Base-by-base conservation (phyloP, 176 grass and related monocot species). In the Themeda triandra region DNA sequence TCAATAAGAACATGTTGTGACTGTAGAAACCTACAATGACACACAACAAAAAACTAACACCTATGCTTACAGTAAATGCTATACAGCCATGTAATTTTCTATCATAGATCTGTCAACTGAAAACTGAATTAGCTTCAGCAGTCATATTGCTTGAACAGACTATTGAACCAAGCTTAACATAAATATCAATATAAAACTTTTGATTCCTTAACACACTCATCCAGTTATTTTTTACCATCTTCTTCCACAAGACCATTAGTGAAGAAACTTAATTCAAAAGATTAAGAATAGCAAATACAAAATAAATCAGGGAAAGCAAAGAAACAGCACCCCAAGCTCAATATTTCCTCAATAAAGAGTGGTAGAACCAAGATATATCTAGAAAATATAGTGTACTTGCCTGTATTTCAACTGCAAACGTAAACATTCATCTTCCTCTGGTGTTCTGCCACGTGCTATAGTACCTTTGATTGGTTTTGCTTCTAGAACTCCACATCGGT, bases 381-480 rank as follows among this genome's bases (percentile, higher is more conserved):
- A 21, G 8, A 65, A 78, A 23, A 79, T 4, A 67, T 37, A 18
- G 62, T 51, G 54, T 36, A 83, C 87, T 92, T 92, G 79, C 93
- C 93, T 96, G 88, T 96, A 96, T 89, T 96, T 87, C 86, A 99
- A 77, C 76, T 99, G 96, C 75, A 99, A 92, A 10, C 87, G 82
- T 46, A 89, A 86, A 21, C 80, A 90, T 80, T 99, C 87, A 79
- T 99, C 96, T 90, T 99, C 96, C 62, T 93, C 89, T 27, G 33
- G 76, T 69, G 93, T 99, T 86, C 87, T 91, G 73, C 96, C 96
- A 28, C 93, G 93, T 77, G 96, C 82, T 91, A 96, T 90, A 33
- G 93, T 99, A 73, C 96, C 96, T 83, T 96, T 99, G 66, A 99
- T 99, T n/a, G 93, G 96, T 79, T 99, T 99, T 45, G 96, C 96